Evolutionary conservation across 345 rosid species (phyloP).

Genomic region (Firmiana major): DNA sequence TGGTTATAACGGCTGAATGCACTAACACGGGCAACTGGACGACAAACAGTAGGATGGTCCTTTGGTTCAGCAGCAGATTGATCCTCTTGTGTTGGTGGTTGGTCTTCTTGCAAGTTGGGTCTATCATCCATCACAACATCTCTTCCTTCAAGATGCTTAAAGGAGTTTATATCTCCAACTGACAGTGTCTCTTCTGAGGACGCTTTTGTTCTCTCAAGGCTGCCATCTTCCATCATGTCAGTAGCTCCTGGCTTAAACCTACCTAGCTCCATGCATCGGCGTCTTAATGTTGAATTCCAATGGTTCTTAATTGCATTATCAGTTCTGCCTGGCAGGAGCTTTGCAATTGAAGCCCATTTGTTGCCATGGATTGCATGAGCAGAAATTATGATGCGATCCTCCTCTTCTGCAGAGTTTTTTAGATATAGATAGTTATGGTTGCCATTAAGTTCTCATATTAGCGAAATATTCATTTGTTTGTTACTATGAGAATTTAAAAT

Average conservation of each 20-base stretch:
- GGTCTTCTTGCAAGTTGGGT: conserved; percentile 24
- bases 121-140: conserved; percentile 33
- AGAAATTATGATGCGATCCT: conserved; percentile 63
- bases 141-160: conserved; percentile 26
- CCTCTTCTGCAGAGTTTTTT: conserved; percentile 52
- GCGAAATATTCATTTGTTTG: not conserved
- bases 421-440: not conserved
- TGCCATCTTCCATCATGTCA: conserved; percentile 29
- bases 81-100: conserved; percentile 25
- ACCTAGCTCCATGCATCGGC: conserved; percentile 38
- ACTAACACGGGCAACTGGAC: conserved; percentile 60
- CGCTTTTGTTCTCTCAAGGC: conserved; percentile 42
- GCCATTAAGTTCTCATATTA: not conserved
- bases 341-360: conserved; percentile 91
- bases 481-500: not conserved
- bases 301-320: conserved; percentile 92
- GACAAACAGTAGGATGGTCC: conserved; percentile 28
- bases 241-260: conserved; percentile 20
- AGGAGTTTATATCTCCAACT: conserved; percentile 33
- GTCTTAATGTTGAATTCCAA: conserved; percentile 83
- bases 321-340: conserved; percentile 75
- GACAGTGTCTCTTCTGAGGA: conserved; percentile 44
- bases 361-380: conserved; percentile 77
- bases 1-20: conserved; percentile 67
- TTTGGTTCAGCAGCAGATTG: conserved; percentile 24